phyloP scores from a whole-genome alignment of 768 basidiomycete genomes.

The Multifurca ochricompacta region DNA sequence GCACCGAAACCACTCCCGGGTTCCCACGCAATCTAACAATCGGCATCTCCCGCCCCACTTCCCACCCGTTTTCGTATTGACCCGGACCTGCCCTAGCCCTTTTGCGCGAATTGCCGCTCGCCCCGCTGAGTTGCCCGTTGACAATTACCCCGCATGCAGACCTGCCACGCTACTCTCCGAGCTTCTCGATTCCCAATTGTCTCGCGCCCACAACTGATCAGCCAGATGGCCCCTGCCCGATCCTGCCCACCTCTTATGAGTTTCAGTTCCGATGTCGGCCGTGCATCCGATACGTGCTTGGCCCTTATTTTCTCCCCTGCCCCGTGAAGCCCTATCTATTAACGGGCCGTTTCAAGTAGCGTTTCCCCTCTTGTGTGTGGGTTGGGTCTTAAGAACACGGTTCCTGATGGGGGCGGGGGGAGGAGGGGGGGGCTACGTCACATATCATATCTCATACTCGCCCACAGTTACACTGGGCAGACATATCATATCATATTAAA shows the following conservation, averaged over 20 bases:
- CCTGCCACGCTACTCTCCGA: conserved; percentile 16
- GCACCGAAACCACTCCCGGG: neutral
- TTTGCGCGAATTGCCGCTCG: conserved; percentile 8
- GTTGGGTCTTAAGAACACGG: neutral
- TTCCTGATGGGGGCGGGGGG: too few relatives aligned
- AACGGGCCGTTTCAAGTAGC: neutral
- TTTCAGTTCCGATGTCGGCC: neutral
- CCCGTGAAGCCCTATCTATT: neutral
- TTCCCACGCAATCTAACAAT: neutral
- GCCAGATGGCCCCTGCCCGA: conserved; percentile 11
- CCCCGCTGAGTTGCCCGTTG: neutral
- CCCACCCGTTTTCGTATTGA: neutral
- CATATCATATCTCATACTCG: too few relatives aligned
- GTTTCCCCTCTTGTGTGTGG: neutral
- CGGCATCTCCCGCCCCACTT: conserved; percentile 10
- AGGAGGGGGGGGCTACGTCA: too few relatives aligned
- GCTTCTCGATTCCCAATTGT: conserved; percentile 14
- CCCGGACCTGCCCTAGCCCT: conserved; percentile 1
- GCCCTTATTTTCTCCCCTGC: neutral
- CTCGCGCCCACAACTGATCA: conserved; percentile 8
- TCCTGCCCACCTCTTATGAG: neutral
- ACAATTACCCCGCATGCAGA: conserved; percentile 17
- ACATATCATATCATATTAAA: too few relatives aligned
- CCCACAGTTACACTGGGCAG: too few relatives aligned
- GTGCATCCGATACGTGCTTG: neutral